phyloP scores from a whole-genome alignment of 2,329 filamentous ascomycete species.

The Fusarium temperatum region DNA sequence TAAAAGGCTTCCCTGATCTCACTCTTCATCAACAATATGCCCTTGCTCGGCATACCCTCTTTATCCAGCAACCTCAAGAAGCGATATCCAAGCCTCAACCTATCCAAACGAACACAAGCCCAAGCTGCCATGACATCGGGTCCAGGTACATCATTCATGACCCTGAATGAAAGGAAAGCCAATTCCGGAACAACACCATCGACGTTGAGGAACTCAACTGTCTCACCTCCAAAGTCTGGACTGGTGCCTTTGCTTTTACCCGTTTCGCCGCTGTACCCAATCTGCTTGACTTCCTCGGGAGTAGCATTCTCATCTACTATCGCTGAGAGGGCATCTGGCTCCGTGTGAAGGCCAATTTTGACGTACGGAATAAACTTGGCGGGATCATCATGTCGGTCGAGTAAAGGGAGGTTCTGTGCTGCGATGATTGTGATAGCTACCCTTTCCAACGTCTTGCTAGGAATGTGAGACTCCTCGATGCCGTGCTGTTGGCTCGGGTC shows the following conservation, averaged over 20 bases:
- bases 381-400: neutral
- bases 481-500: rapidly evolving
- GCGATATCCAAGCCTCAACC: constrained; percentile 9
- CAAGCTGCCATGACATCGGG: constrained; percentile 4
- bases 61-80: neutral
- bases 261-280: constrained; percentile 5
- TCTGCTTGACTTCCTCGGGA: neutral
- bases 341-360: constrained; percentile 1
- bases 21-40: neutral
- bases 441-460: neutral
- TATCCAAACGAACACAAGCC: constrained; percentile 5
- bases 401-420: constrained; percentile 5
- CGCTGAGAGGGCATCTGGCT: neutral
- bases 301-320: neutral
- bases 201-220: constrained; percentile 3
- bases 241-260: neutral
- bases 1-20: neutral
- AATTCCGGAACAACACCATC: neutral
- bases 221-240: constrained; percentile 1
- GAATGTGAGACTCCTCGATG: neutral
- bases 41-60: constrained; percentile 6
- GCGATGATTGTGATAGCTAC: neutral
- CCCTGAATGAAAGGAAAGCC: neutral
- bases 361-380: constrained; percentile 14
- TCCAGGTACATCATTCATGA: constrained; percentile 13